Evolutionary conservation across 75 land plant species (phyloP).

Genomic region (Sequoia sempervirens): DNA sequence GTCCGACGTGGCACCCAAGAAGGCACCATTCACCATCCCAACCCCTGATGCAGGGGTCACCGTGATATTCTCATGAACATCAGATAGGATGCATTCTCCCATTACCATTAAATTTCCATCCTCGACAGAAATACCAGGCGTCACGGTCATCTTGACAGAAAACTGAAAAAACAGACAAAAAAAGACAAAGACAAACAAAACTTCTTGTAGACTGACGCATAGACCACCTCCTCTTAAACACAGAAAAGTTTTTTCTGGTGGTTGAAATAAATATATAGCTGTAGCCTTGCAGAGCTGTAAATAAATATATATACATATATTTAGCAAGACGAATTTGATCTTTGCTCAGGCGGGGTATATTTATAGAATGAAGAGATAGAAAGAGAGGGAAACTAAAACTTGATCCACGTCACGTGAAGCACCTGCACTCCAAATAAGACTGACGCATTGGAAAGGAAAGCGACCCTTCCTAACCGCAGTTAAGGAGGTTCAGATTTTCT

Average conservation of each 20-base stretch:
- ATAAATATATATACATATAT: neutral
- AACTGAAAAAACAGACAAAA: too few relatives aligned
- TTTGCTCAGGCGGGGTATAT: neutral
- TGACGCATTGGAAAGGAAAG: neutral
- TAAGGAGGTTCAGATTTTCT: neutral
- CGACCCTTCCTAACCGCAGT: neutral
- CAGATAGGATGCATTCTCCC: slow-evolving; percentile 35
- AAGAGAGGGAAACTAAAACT: neutral
- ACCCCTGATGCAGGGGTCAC: slow-evolving; percentile 46
- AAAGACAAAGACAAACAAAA: neutral
- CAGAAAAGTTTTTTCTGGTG: neutral
- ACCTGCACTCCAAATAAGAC: neutral
- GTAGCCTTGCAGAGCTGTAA: neutral
- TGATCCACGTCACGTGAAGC: neutral
- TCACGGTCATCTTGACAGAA: slow-evolving; percentile 41
- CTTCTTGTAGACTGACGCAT: neutral
- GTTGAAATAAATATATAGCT: neutral
- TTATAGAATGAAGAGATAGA: neutral
- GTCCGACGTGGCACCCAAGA: slow-evolving; percentile 56
- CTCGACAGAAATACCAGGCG: slow-evolving; percentile 38
- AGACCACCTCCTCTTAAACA: neutral
- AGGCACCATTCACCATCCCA: slow-evolving; percentile 36
- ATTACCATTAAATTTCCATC: slow-evolving; percentile 46
- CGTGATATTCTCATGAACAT: slow-evolving; percentile 53
- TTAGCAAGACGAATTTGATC: neutral